Percentiles rank a stretch among this genome's conserved stretches.
These are phyloP conservation scores for Annulohypoxylon bovei DNA, from an alignment of 495 filamentous ascomycete species.

Conservation along the genomic window DNA sequence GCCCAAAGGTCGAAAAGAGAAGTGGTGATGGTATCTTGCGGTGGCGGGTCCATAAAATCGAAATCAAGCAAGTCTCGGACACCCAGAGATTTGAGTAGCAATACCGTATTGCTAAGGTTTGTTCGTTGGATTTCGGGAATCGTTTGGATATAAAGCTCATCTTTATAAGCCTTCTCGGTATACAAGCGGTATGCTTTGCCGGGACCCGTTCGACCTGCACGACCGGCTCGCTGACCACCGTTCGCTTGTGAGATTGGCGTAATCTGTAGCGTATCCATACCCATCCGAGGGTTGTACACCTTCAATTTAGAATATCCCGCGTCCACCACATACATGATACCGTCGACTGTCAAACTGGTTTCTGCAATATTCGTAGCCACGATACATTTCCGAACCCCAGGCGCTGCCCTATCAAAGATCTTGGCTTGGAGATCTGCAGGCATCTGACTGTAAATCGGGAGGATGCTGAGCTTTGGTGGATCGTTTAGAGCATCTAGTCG, in stretches of 20 bases:
- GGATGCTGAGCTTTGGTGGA: constrained; percentile 91
- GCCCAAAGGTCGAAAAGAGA: constrained; percentile 99
- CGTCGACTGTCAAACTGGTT: constrained; percentile 97
- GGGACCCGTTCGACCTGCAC: constrained; percentile 93
- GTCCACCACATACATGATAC: constrained; percentile 99
- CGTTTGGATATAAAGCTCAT: constrained; percentile 96
- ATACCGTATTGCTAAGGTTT: constrained; percentile 92
- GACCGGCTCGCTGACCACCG: constrained; percentile 89
- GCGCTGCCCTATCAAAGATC: constrained; percentile 91
- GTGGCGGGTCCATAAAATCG: constrained; percentile 99
- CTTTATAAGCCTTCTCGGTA: constrained; percentile 93
- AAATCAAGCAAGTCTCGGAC: constrained; percentile 97
- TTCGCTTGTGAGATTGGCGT: constrained; percentile 99
- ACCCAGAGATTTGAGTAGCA: constrained; percentile 92
- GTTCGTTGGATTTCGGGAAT: constrained; percentile 99
- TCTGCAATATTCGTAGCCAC: constrained; percentile 99
- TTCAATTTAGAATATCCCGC: constrained; percentile 97
- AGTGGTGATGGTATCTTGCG: constrained; percentile 97
- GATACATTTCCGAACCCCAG: constrained; percentile 95
- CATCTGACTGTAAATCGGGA: constrained; percentile 99
- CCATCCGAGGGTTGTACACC: constrained; percentile 98
- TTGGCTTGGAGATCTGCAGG: constrained; percentile 97
- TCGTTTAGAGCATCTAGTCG: constrained; percentile 91
- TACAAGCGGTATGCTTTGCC: constrained; percentile 95
- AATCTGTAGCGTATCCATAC: constrained; percentile 98